Base-by-base conservation (phyloP, 2,329 filamentous ascomycete species). In the Cadophora gregata region DNA sequence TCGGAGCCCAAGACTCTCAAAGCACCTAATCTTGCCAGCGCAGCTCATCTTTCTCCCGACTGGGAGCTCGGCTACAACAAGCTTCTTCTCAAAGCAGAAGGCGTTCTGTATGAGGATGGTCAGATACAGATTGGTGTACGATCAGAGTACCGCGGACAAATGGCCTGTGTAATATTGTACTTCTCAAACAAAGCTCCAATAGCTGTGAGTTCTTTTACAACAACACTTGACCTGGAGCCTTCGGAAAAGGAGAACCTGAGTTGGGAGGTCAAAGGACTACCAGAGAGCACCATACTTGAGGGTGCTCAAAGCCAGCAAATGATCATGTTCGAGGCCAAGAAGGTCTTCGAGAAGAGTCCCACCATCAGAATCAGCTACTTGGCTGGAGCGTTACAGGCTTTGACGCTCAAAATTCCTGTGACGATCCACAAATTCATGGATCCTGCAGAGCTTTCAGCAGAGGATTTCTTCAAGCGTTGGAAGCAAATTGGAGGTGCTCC, bases 391-490 rank as follows among this genome's bases (percentile, higher is more conserved):
- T 82, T 99, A 65, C 96, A 99, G 79, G 95, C 93, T 1, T 83
- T 98, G 47, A 99, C 96, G 0, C 82, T 99, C 48, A 95, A 96
- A 78, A 84, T 99, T 4, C 96, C 96, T 0, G 87, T 99, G 4
- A 83, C 92, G 0, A 87, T 95, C 63, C 95, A 98, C 80, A 97
- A 97, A 78, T 99, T 97, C 77, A 97, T 98, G 93, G 94, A 97
- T 70, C 88, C 92, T 0, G 94, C 96, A 0, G 90, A 96, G 65
- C 83, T 99, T 47, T 87, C 87, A 7, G 88, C 90, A 0, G 96
- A 99, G 62, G 96, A 99, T 77, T 99, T 98, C 80, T 99, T 99
- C 86, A 97, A 96, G 84, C 86, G 96, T 61, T 99, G 96, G 96
- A 96, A 97, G 84, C 96, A 99, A 80, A 98, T 99, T 74, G 96